Conservation (phyloP, 306 rosid genomes). For the Vicia faba region DNA sequence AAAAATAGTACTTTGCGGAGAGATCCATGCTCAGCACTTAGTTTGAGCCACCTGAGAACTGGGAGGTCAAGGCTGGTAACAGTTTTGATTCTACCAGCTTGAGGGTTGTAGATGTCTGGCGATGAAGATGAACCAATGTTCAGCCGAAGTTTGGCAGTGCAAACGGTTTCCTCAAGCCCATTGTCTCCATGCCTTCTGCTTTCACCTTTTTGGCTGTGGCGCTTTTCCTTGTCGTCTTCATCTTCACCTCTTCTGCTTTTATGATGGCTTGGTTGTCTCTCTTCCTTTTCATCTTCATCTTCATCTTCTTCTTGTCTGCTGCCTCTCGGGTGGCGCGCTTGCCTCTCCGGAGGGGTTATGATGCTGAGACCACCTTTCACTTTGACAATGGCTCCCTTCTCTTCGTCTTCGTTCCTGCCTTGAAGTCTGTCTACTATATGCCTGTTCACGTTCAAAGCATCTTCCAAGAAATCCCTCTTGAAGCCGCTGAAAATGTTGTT, state of each 20-base stretch:
- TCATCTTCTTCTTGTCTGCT: background rate
- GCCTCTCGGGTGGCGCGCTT: background rate
- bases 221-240: background rate
- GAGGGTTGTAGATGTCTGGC: conserved; percentile 51
- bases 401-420: conserved; percentile 48
- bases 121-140: conserved; percentile 47
- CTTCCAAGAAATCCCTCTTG: conserved; percentile 34
- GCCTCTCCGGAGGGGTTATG: conserved; percentile 39
- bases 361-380: conserved; percentile 52
- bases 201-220: background rate
- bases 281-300: background rate
- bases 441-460: conserved; percentile 46
- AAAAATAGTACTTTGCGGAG: conserved; percentile 34
- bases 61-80: conserved; percentile 48
- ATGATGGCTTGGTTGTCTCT: background rate
- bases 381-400: conserved; percentile 47
- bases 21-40: conserved; percentile 52
- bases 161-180: conserved; percentile 53
- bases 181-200: conserved; percentile 3
- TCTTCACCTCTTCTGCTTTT: background rate
- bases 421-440: conserved; percentile 45
- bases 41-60: conserved; percentile 43
- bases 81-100: conserved; percentile 49
- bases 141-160: conserved; percentile 42
- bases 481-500: conserved; percentile 57